Percentiles rank a stretch among this genome's conserved stretches.
Evolutionary conservation across 2,329 filamentous ascomycete genomes (phyloP).

Genomic region (Alternaria tenuissima): DNA sequence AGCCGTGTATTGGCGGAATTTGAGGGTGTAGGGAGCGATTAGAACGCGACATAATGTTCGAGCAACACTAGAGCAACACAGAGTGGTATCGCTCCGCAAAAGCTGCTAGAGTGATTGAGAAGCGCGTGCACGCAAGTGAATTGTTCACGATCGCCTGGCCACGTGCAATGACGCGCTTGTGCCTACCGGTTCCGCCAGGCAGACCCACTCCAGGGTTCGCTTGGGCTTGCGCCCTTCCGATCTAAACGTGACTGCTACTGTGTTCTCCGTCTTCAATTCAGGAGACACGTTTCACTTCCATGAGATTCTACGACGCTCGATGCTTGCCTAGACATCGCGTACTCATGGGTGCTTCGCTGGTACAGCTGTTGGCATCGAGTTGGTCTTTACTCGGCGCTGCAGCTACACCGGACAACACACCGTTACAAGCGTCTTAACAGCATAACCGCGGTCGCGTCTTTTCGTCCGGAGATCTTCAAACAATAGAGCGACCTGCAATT

Average conservation of each 20-base stretch:
- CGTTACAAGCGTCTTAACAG: slow-evolving; percentile 18
- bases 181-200: slow-evolving; percentile 15
- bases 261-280: slow-evolving; percentile 27
- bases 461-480: slow-evolving; percentile 5
- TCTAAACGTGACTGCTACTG: slow-evolving; percentile 21
- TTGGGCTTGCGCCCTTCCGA: slow-evolving; percentile 38
- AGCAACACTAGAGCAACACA: neutral
- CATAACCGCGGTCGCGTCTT: slow-evolving; percentile 3
- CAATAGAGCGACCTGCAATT: slow-evolving; percentile 4
- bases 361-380: slow-evolving; percentile 30
- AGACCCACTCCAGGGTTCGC: slow-evolving; percentile 18
- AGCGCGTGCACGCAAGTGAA: slow-evolving; percentile 28
- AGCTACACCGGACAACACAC: slow-evolving; percentile 22
- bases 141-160: slow-evolving; percentile 21
- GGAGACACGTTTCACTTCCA: slow-evolving; percentile 44
- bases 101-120: slow-evolving; percentile 11
- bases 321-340: slow-evolving; percentile 26
- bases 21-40: neutral
- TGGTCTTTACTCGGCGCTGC: slow-evolving; percentile 31
- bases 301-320: slow-evolving; percentile 42
- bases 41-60: slow-evolving; percentile 6
- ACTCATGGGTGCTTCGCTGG: slow-evolving; percentile 36
- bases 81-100: neutral
- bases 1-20: slow-evolving; percentile 1
- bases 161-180: slow-evolving; percentile 29